A percentile compares a stretch with the other conserved stretches of the same genome.
phyloP scores from a whole-genome alignment of 306 rosid species.

The Fragaria nilgerrensis region DNA sequence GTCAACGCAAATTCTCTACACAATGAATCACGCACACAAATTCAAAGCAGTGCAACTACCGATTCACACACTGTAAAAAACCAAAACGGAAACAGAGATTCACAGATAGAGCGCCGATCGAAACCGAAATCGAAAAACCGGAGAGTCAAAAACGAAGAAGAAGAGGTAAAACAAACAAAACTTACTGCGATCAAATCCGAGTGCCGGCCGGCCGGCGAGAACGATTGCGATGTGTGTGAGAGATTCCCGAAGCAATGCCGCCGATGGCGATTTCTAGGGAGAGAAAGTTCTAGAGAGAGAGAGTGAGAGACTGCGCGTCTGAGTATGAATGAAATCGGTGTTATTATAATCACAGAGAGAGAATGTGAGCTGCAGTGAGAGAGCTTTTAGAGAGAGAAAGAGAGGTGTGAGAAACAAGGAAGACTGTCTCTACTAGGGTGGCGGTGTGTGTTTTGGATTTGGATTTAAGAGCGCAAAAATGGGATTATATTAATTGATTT shows the following conservation, averaged over 20 bases:
- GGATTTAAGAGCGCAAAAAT: slow-evolving; percentile 22
- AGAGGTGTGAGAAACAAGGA: slow-evolving; percentile 28
- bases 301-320: slow-evolving; percentile 19
- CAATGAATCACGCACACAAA: background rate
- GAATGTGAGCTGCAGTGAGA: background rate
- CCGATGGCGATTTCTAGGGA: slow-evolving; percentile 12
- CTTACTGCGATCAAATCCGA: slow-evolving; percentile 35
- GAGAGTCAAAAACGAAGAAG: background rate
- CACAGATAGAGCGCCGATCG: background rate
- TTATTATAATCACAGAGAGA: slow-evolving; percentile 10
- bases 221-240: slow-evolving; percentile 8
- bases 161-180: slow-evolving; percentile 17
- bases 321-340: background rate
- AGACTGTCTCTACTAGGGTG: background rate
- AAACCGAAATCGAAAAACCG: slow-evolving; percentile 12
- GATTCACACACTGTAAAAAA: slow-evolving; percentile 7
- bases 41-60: slow-evolving; percentile 2
- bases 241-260: slow-evolving; percentile 27
- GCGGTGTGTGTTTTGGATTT: slow-evolving; percentile 7
- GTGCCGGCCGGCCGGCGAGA: slow-evolving; percentile 37
- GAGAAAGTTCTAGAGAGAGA: slow-evolving; percentile 8
- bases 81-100: background rate
- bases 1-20: slow-evolving; percentile 19
- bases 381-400: slow-evolving; percentile 23
- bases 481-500: background rate